Conservation (phyloP, 2,329 filamentous ascomycete genomes). For the Talaromyces sp. region DNA sequence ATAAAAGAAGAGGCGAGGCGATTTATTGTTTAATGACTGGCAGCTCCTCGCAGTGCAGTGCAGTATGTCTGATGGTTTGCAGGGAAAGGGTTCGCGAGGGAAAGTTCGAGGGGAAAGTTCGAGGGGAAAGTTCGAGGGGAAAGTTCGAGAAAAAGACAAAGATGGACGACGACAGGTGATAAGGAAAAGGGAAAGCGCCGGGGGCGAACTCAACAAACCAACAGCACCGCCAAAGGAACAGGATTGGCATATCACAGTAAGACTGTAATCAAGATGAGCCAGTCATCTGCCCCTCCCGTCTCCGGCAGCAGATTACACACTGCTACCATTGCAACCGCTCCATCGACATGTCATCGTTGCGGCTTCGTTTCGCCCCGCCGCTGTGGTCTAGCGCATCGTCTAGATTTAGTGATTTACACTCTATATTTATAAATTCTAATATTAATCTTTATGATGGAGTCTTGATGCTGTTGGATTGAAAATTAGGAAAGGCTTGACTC, state of each 20-base stretch:
- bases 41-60: neutral
- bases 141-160: neutral
- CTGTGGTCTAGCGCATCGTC: neutral
- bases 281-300: neutral
- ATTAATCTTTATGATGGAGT: too few species aligned
- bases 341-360: constrained; percentile 1
- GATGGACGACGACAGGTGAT: neutral
- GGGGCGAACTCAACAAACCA: neutral
- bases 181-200: neutral
- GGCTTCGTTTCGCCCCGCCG: neutral
- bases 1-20: neutral
- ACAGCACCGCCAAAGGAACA: neutral
- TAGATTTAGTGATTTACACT: neutral
- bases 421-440: neutral
- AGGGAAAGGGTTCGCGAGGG: neutral
- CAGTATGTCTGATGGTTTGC: neutral
- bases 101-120: neutral
- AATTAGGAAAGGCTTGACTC: neutral
- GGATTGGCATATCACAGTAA: neutral
- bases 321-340: constrained; percentile 1
- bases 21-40: neutral
- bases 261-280: neutral
- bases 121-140: too few species aligned
- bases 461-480: too few species aligned
- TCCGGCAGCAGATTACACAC: neutral